Evolutionary conservation across 148 eudicot species (phyloP), one percentile per base, ranked within the genome.

Genomic region (Vaccinium corymbosum): DNA sequence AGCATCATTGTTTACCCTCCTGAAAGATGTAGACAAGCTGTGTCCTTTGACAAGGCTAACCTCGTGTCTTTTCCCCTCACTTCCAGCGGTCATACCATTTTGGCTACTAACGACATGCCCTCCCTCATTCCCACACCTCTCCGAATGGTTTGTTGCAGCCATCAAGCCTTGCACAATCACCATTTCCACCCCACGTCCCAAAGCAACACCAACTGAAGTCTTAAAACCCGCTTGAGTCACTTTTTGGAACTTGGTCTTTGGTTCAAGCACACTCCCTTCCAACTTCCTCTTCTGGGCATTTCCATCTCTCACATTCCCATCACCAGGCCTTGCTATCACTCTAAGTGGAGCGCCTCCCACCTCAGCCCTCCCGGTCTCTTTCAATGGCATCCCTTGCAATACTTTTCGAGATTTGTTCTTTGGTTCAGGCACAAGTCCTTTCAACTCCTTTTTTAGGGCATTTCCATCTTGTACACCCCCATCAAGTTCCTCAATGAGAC

Each of bases 111-210:
- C 83, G 50, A 52, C 71, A 49, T 29, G 49, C 50, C 61, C 72
- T 86, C 35, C 35, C 35, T 25, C 72, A 25, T 84, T 88, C 22
- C 6, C 86, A 77, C 76, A 70, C 86, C 49, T 86, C 86, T 77
- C 84, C n/a, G 90, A 89, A 84, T 84, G 73, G 79, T 86, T 72
- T 73, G 85, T 83, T 42, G 84, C 88, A 82, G 92, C 89, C 90
- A 88, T 90, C 83, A 91, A 85, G 83, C 91, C 92, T 79, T 83
- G 88, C 66, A 92, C 93, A 80, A 89, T 25, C 73, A 85, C 84
- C 66, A 22, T 62, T 27, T 76, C 87, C 27, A 27, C 80, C 29
- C 64, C 88, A 84, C 29, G 59, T 53, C 50, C 85, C 68, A 79
- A 29, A 78, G 78, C 82, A 83, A 51, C 52, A 50, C 52, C 52